These are phyloP conservation scores for Haematococcus lacustris DNA, from an alignment of 139 green algal genomes.

Conservation along the genomic window DNA sequence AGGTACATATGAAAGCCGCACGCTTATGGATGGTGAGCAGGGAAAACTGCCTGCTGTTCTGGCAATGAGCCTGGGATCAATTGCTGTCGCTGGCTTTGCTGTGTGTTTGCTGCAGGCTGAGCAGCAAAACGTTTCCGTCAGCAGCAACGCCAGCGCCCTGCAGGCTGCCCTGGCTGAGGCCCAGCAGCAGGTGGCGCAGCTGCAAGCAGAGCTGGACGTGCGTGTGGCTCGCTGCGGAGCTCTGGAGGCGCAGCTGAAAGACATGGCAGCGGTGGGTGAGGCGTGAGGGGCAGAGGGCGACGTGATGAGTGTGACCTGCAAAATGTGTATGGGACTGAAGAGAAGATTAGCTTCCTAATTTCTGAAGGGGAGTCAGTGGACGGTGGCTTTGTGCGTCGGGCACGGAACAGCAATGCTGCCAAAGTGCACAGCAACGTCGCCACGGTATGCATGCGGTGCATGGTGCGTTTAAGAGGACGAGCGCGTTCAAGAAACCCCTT, in stretches of 20 bases:
- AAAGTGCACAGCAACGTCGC: background rate
- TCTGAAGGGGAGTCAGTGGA: background rate
- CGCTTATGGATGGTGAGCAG: too few relatives aligned
- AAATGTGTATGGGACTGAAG: background rate
- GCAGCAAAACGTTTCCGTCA: too few relatives aligned
- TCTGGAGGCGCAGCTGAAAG: conserved; percentile 21
- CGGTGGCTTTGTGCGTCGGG: too few relatives aligned
- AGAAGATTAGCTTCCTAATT: background rate
- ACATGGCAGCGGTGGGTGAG: conserved; percentile 7
- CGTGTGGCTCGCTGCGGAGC: conserved; percentile 5
- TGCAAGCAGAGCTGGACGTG: conserved; percentile 9
- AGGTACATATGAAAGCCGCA: too few relatives aligned
- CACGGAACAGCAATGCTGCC: too few relatives aligned
- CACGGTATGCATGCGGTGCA: background rate
- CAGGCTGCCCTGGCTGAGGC: background rate
- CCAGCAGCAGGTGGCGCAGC: background rate
- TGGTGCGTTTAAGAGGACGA: background rate
- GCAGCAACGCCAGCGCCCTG: too few relatives aligned
- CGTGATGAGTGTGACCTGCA: background rate
- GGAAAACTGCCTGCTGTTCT: too few relatives aligned
- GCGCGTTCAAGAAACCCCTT: background rate
- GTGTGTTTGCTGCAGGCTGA: too few relatives aligned
- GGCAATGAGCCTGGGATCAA: too few relatives aligned
- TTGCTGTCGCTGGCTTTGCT: too few relatives aligned
- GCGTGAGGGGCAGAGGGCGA: background rate